These are phyloP conservation scores for Aegilops tauschii DNA, from an alignment of 176 grass and related monocot species.

Conservation along the genomic window DNA sequence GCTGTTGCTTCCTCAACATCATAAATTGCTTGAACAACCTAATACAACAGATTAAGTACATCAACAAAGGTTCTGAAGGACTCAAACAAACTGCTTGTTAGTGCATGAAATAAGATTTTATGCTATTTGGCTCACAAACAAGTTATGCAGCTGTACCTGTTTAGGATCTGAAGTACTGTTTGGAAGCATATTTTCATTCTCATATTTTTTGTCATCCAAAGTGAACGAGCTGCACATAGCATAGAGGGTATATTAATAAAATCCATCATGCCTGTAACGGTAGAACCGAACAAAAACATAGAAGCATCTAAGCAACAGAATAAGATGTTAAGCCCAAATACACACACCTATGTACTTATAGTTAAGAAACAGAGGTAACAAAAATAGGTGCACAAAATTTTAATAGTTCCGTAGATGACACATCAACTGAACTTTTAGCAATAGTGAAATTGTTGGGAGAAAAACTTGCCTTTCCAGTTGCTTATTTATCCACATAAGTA, in stretches of 20 bases:
- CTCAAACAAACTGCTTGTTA: background rate
- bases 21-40: slow-evolving; percentile 87
- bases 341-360: background rate
- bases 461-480: slow-evolving; percentile 67
- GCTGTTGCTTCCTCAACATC: slow-evolving; percentile 96
- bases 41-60: slow-evolving; percentile 10
- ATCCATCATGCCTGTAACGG: background rate
- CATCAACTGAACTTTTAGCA: slow-evolving; percentile 9
- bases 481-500: slow-evolving; percentile 98
- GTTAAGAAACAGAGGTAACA: background rate
- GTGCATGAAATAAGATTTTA: background rate
- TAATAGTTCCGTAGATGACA: background rate
- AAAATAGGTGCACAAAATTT: background rate
- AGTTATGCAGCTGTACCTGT: slow-evolving; percentile 41
- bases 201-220: slow-evolving; percentile 88
- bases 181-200: slow-evolving; percentile 74
- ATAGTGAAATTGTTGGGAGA: background rate
- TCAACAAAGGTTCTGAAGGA: slow-evolving; percentile 28
- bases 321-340: background rate
- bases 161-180: slow-evolving; percentile 75
- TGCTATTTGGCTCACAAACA: slow-evolving; percentile 15
- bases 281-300: background rate
- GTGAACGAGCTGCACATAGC: slow-evolving; percentile 72
- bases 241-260: slow-evolving; percentile 24
- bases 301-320: slow-evolving; percentile 5